These are phyloP conservation scores for Fusarium vanettenii DNA, from an alignment of 2,329 filamentous ascomycete species.

Conservation along the genomic window DNA sequence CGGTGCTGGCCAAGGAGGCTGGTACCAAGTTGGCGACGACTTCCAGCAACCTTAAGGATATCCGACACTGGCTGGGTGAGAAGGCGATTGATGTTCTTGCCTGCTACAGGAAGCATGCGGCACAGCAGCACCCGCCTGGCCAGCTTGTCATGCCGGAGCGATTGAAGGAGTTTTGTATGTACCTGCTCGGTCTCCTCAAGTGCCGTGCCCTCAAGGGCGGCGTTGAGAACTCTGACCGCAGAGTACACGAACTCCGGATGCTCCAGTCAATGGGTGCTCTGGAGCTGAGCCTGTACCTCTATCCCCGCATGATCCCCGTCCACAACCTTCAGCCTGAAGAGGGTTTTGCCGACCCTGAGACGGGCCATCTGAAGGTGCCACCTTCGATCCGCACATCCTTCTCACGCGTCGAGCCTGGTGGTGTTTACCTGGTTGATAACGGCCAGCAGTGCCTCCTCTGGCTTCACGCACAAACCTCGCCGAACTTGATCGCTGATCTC, in stretches of 20 bases:
- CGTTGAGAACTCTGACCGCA: conserved; percentile 88
- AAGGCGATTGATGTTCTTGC: conserved; percentile 93
- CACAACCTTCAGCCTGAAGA: conserved; percentile 90
- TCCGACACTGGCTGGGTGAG: conserved; percentile 84
- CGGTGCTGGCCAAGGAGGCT: conserved; percentile 92
- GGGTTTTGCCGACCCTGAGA: conserved; percentile 88
- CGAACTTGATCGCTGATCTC: conserved; percentile 89
- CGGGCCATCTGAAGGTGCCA: conserved; percentile 88
- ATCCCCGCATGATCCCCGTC: conserved; percentile 91
- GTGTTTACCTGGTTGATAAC: conserved; percentile 94
- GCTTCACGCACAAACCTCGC: conserved; percentile 92
- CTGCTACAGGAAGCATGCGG: conserved; percentile 92
- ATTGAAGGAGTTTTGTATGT: conserved; percentile 97
- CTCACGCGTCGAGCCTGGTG: conserved; percentile 88
- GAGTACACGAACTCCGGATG: conserved; percentile 92
- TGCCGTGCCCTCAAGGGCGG: conserved; percentile 94
- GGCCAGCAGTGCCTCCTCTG: conserved; percentile 92
- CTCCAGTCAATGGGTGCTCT: conserved; percentile 87
- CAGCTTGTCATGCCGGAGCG: conserved; percentile 96
- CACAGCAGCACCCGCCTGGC: conserved; percentile 84
- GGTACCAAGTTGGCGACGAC: conserved; percentile 80
- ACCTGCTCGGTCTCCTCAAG: conserved; percentile 90
- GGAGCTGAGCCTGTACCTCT: conserved; percentile 92
- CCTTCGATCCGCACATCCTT: conserved; percentile 85
- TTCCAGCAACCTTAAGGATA: conserved; percentile 83